Base-by-base conservation (phyloP, 176 grass and related monocot species). In the Cenchrus americanus region DNA sequence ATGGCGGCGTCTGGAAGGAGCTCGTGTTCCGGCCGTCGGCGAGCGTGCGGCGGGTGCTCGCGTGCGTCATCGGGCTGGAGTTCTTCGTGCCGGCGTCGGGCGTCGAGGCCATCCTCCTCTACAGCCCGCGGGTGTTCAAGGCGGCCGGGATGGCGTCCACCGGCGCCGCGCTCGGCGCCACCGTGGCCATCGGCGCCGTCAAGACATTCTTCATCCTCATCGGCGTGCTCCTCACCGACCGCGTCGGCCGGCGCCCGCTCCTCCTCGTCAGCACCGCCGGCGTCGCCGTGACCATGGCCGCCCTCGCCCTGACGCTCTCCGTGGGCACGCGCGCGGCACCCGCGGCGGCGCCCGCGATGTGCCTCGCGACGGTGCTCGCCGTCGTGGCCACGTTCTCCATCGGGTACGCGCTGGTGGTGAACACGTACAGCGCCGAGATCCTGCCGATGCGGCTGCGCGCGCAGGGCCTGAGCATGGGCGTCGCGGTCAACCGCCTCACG, bases 51-150 rank as follows among this genome's bases (percentile, higher is more conserved):
- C 90, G 68, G 17, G 70, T 92, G 59, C 18, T 89, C 7, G 27
- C 43, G 0, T 75, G 54, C 65, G 90, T 83, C 8, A 2, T 92
- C 14, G 83, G 24, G 23, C 22, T 92, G 3, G 9, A 76, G 0
- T 86, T 83, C 48, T 86, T 92, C 82, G 66, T 75, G 74, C 90
- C 88, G n/a, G 90, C 70, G 5, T 82, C 86, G 7, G 86, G 90
- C 53, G 53, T 92, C 62, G 90, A 92, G 71, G 76, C 83, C 1
- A 63, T 92, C 76, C 58, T 88, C 2, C 78, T 92, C 32, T 92
- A 92, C 82, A 86, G 82, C 78, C 90, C 90, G 8, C 51, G 83
- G 9, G 65, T 92, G 37, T 92, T 92, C 69, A 83, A 83, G 64
- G 51, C 46, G 8, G 86, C 46, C 14, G 90, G 82, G 12, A 73